Evolutionary conservation across 208 protist species (phyloP).

Genomic region (Leishmania braziliensis): DNA sequence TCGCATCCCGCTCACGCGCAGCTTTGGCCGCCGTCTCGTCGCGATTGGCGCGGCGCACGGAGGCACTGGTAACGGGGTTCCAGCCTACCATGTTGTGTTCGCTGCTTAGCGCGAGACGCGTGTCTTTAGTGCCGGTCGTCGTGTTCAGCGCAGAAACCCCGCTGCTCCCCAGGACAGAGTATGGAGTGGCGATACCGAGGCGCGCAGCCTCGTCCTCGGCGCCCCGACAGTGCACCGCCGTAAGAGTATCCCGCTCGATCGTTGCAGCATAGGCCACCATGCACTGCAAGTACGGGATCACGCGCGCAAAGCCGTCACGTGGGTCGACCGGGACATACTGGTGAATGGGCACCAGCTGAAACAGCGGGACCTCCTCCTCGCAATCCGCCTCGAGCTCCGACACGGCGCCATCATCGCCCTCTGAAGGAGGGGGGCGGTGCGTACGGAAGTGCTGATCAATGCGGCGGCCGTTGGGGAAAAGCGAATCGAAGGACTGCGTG

Average conservation of each 20-base stretch:
- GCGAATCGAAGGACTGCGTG: constrained; percentile 35
- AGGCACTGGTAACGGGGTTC: constrained; percentile 22
- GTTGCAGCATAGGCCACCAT: constrained; percentile 28
- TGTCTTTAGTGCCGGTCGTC: constrained; percentile 1
- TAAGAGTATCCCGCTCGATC: constrained; percentile 20
- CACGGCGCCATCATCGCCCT: background rate
- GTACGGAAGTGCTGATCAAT: constrained; percentile 41
- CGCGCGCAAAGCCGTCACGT: constrained; percentile 31
- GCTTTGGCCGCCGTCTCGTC: background rate
- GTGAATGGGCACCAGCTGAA: constrained; percentile 61
- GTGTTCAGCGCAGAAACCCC: background rate
- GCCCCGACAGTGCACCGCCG: constrained; percentile 4
- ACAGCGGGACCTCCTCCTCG: constrained; percentile 44
- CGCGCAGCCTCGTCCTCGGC: background rate
- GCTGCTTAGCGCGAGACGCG: constrained; percentile 27
- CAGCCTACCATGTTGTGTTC: constrained; percentile 48
- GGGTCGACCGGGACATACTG: constrained; percentile 58
- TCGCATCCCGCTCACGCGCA: constrained; percentile 4
- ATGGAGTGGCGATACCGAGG: background rate
- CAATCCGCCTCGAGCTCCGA: constrained; percentile 21
- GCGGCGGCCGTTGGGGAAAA: constrained; percentile 46
- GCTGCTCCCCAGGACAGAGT: background rate
- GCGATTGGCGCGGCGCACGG: constrained; percentile 12
- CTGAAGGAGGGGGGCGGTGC: constrained; percentile 15
- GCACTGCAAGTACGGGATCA: constrained; percentile 66